These are phyloP conservation scores for Collybiopsis confluens DNA, from an alignment of 768 basidiomycete genomes.

Conservation along the genomic window DNA sequence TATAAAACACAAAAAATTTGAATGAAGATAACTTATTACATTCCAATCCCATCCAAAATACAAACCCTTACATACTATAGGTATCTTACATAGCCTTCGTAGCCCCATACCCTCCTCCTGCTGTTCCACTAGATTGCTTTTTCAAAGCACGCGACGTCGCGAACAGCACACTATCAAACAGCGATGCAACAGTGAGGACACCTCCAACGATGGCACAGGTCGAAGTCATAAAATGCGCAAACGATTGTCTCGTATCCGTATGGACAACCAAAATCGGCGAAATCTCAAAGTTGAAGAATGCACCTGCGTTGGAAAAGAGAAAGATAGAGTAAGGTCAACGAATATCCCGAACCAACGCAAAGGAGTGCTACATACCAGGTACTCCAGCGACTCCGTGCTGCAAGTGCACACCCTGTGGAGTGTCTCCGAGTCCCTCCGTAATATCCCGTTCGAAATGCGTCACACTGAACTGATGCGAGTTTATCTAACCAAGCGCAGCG, in stretches of 20 bases:
- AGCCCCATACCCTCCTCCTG: constrained; percentile 25
- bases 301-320: constrained; percentile 35
- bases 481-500: too few relatives aligned
- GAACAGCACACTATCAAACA: constrained; percentile 85
- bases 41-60: too few relatives aligned
- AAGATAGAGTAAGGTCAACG: not conserved
- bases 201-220: constrained; percentile 98
- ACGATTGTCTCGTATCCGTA: constrained; percentile 85
- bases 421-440: constrained; percentile 51
- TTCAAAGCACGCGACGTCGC: constrained; percentile 74
- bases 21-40: too few relatives aligned
- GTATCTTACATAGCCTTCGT: constrained; percentile 42
- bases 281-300: constrained; percentile 93
- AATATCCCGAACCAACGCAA: not conserved
- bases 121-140: constrained; percentile 37
- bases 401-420: constrained; percentile 60
- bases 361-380: constrained; percentile 38
- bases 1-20: too few relatives aligned
- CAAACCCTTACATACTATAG: too few relatives aligned
- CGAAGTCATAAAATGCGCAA: constrained; percentile 98
- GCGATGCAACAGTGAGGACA: constrained; percentile 88
- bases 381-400: constrained; percentile 72
- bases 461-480: constrained; percentile 92
- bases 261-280: constrained; percentile 95
- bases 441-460: constrained; percentile 97